phyloP scores from a whole-genome alignment of 371 early-diverging fungal genomes.

The Haplosporangium sp. region DNA sequence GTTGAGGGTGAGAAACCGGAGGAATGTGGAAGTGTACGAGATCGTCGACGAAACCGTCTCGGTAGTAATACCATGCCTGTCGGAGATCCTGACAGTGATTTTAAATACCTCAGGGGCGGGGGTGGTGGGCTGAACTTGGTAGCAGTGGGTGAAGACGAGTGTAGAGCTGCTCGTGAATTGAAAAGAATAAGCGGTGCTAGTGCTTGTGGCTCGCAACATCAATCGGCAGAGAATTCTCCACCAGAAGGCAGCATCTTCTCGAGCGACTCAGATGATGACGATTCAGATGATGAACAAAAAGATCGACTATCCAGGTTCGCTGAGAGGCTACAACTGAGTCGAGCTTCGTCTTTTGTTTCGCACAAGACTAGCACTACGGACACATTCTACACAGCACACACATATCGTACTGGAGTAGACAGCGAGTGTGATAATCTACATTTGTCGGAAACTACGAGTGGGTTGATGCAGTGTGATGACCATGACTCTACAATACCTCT shows the following conservation, averaged over 20 bases:
- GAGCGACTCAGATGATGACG: constrained; percentile 1
- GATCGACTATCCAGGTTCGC: background rate
- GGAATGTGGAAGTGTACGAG: background rate
- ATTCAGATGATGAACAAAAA: background rate
- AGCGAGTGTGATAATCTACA: background rate
- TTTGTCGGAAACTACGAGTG: background rate
- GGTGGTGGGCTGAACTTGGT: background rate
- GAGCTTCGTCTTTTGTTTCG: constrained; percentile 1
- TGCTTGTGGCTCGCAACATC: background rate
- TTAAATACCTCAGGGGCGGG: background rate
- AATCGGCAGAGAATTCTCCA: background rate
- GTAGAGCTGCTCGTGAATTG: constrained; percentile 1
- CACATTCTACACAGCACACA: constrained; percentile 9
- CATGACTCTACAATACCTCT: background rate
- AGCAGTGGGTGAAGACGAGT: background rate
- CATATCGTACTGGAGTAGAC: background rate
- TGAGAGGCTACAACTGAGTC: background rate
- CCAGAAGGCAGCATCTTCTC: background rate
- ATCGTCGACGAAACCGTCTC: background rate
- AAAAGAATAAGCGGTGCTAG: background rate
- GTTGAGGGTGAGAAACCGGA: background rate
- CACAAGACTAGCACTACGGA: constrained; percentile 2
- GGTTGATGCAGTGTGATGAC: background rate
- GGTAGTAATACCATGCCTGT: background rate
- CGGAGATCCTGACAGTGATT: background rate